Base-by-base conservation (phyloP, 2,329 filamentous ascomycete genomes). In the Stagonosporopsis rhizophila region DNA sequence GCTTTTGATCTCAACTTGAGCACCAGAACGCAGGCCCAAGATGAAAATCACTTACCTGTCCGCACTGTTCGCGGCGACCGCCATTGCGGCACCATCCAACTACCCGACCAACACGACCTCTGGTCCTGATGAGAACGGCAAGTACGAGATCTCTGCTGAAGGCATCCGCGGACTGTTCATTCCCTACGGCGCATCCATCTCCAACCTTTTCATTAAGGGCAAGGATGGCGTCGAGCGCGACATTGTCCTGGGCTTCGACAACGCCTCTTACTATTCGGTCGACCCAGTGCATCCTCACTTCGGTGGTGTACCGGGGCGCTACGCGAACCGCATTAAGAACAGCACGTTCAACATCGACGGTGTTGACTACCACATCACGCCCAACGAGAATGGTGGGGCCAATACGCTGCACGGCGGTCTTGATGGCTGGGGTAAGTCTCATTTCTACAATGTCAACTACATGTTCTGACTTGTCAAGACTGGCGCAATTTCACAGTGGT, bases 311-410 rank as follows among this genome's bases (percentile, higher is more conserved):
- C 89, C 89, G 0, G 89, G 89, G 67, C 87, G 90, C 52, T 93
- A 93, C 72, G 90, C 90, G 56, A 93, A 93, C 75, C 87, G 90
- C 62, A 92, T 92, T 80, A 87, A 86, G 81, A 92, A 92, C 80
- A 87, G 85, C 74, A 88, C 83, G 6, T 91, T 91, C 68, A 81
- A 79, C 56, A 85, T 91, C 54, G 88, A 90, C 63, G 88, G 87
- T 48, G 75, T 78, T 50, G 78, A 74, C 3, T 90, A 85, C 74
- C 75, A 87, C 58, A 77, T 89, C 52, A 67, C 78, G 34, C 79
- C 87, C 44, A 91, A 91, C 73, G 88, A 79, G 68, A 75, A 78
- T 54, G 65, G 89, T 38, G 67, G 69, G 51, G 68, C 61, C 15
- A 79, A 90, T 76, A 89, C 87, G 6, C 80, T 91, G 35, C 89